These are phyloP conservation scores for Yamadazyma membranifaciens DNA, from an alignment of 1,139 yeast genomes.

Conservation along the genomic window DNA sequence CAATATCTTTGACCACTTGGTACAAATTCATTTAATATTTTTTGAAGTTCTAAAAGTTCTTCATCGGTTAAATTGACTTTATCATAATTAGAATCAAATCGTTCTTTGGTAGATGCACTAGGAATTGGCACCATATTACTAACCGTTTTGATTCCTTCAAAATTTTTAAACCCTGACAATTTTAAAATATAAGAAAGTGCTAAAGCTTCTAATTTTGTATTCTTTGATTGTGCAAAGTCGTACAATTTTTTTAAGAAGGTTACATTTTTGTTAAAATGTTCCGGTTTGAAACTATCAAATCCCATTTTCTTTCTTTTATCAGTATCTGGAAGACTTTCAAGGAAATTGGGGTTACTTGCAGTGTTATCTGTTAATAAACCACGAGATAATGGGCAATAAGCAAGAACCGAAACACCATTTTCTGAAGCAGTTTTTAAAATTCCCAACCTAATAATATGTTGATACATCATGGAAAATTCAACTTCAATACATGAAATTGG, in stretches of 20 bases:
- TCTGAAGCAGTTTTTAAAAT: slow-evolving; percentile 46
- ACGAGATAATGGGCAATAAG: slow-evolving; percentile 77
- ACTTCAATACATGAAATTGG: slow-evolving; percentile 69
- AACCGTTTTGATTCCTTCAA: slow-evolving; percentile 35
- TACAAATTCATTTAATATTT: background rate
- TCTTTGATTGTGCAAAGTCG: slow-evolving; percentile 48
- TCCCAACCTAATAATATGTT: slow-evolving; percentile 58
- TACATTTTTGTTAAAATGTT: slow-evolving; percentile 53
- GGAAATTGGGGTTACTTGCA: slow-evolving; percentile 33
- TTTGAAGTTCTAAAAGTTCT: background rate
- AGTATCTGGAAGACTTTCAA: slow-evolving; percentile 6
- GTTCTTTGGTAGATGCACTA: slow-evolving; percentile 58
- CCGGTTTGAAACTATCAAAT: slow-evolving; percentile 60
- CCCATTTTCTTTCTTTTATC: slow-evolving; percentile 47
- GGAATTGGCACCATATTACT: slow-evolving; percentile 77
- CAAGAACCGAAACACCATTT: slow-evolving; percentile 58
- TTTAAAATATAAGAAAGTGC: slow-evolving; percentile 67
- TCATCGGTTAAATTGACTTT: background rate
- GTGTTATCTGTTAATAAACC: slow-evolving; percentile 66
- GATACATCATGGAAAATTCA: slow-evolving; percentile 65
- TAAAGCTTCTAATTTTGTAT: slow-evolving; percentile 60
- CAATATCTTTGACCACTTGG: background rate
- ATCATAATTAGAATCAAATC: slow-evolving; percentile 58
- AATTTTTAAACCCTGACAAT: slow-evolving; percentile 10
- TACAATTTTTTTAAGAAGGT: slow-evolving; percentile 38